Percentiles rank a stretch among this genome's conserved stretches.
phyloP scores from a whole-genome alignment of 768 basidiomycete genomes.

The Dacryopinax spathularia region DNA sequence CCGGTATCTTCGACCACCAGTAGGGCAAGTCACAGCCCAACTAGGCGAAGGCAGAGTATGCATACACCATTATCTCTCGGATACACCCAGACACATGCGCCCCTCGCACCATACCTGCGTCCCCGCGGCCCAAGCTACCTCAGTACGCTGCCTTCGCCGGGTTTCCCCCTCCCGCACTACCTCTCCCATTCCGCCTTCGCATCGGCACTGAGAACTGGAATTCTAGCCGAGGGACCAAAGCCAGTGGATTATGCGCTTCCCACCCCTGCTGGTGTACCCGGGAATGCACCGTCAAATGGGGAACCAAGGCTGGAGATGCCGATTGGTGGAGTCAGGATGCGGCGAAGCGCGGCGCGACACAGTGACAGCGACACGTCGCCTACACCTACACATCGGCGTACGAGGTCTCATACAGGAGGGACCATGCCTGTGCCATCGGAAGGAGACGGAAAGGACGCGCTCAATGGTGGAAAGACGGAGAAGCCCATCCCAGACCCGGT shows the following conservation, averaged over 20 bases:
- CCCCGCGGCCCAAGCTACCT: neutral
- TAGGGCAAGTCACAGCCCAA: neutral
- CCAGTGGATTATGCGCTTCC: neutral
- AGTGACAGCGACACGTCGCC: neutral
- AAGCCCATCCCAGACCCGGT: neutral
- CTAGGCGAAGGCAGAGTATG: neutral
- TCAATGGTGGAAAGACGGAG: slow-evolving; percentile 9
- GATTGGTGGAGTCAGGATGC: slow-evolving; percentile 11
- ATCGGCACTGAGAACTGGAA: slow-evolving; percentile 9
- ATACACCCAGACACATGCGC: neutral
- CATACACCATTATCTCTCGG: neutral
- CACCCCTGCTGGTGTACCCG: neutral
- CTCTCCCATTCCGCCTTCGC: slow-evolving; percentile 11
- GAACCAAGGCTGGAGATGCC: neutral
- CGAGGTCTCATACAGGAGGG: slow-evolving; percentile 3
- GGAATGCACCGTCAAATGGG: neutral
- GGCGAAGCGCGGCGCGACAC: neutral
- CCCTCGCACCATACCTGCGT: neutral
- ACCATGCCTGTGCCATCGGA: slow-evolving; percentile 11
- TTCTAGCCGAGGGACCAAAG: neutral
- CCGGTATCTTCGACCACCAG: neutral
- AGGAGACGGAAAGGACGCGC: slow-evolving; percentile 6
- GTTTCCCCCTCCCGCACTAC: slow-evolving; percentile 14
- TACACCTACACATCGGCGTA: neutral
- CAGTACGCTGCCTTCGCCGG: neutral